Percentiles rank a stretch among this genome's conserved stretches.
phyloP scores from a whole-genome alignment of 2,329 filamentous ascomycete genomes.

The Dactylella cylindrospora region DNA sequence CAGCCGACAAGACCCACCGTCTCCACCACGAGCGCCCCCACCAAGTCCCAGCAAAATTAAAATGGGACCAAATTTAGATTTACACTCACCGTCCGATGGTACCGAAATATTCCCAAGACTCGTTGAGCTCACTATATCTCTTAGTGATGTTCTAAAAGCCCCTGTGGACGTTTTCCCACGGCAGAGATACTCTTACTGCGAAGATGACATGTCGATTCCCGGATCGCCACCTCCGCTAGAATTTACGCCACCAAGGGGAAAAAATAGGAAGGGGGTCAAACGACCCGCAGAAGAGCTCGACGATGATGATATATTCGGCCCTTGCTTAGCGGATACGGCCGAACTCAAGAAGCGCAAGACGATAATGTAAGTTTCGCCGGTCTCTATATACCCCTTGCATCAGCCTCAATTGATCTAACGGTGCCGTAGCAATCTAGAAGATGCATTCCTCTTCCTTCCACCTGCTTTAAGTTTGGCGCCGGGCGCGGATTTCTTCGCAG shows the following conservation, averaged over 20 bases:
- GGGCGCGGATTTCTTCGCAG: conserved; percentile 13
- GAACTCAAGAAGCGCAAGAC: conserved; percentile 1
- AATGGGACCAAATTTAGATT: background rate
- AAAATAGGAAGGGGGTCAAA: background rate
- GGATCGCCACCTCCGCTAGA: conserved; percentile 22
- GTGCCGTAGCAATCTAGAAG: conserved; percentile 9
- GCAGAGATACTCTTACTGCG: conserved; percentile 20
- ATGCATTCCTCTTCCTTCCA: conserved; percentile 12
- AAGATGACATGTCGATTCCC: conserved; percentile 26
- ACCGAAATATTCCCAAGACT: conserved; percentile 20
- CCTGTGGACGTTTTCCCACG: too few species aligned
- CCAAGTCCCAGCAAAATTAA: conserved; percentile 28
- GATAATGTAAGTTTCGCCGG: conserved; percentile 7
- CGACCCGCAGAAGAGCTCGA: background rate
- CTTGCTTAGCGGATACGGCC: background rate
- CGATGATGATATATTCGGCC: background rate
- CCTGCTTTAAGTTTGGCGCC: background rate
- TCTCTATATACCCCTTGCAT: background rate
- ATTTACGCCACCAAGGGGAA: conserved; percentile 12
- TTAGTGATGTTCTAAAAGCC: conserved; percentile 15
- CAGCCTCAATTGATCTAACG: background rate
- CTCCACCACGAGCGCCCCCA: conserved; percentile 34
- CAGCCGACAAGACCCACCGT: conserved; percentile 39
- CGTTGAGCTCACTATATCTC: conserved; percentile 17
- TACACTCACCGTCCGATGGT: background rate